Evolutionary conservation across 306 rosid genomes (phyloP), one percentile per base, ranked within the genome.

Genomic region (Luffa acutangula): DNA sequence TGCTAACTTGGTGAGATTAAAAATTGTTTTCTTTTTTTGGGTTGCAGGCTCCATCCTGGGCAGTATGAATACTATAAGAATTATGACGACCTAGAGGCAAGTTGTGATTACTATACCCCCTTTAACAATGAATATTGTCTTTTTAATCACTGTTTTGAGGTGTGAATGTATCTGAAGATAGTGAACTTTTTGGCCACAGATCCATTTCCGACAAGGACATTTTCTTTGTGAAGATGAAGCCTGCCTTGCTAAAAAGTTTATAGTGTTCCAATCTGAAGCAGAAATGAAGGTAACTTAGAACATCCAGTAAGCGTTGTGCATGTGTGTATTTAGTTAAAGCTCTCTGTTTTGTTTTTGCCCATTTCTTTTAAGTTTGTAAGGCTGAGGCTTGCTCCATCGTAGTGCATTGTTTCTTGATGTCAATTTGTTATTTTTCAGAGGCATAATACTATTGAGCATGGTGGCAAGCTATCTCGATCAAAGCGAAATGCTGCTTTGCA

Each of bases 401-500:
- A 54, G 8, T 45, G 72, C 62, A 6, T 74, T 43, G 52, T 70
- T 18, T 66, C 31, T 56, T 58, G 37, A 34, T 48, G 21, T 21
- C 51, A 79, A 83, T 45, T 53, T 37, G 17, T 82, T 84, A 49
- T 83, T 81, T 78, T 73, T 53, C 88, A 93, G 98, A 89, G 97
- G 84, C 99, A 96, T 69, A 93, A 91, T 83, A 75, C 98, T 78
- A 62, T 82, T 57, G 99, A 96, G 82, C 99, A 96, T 82, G 99
- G 96, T 65, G 99, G 99, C 77, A 90, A 89, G 11, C 88, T 96
- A 95, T 93, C 99, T 83, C 93, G 99, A 65, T 90, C 97, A 1
- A 88, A 90, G 89, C 98, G 98, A 33, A 93, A 91, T 83, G 99
- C 98, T 78, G 99, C 98, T 83, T 96, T 96, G 65, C 97, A 93